Conservation (phyloP, 495 filamentous ascomycete genomes). For the Massariosphaeria phaeospora region DNA sequence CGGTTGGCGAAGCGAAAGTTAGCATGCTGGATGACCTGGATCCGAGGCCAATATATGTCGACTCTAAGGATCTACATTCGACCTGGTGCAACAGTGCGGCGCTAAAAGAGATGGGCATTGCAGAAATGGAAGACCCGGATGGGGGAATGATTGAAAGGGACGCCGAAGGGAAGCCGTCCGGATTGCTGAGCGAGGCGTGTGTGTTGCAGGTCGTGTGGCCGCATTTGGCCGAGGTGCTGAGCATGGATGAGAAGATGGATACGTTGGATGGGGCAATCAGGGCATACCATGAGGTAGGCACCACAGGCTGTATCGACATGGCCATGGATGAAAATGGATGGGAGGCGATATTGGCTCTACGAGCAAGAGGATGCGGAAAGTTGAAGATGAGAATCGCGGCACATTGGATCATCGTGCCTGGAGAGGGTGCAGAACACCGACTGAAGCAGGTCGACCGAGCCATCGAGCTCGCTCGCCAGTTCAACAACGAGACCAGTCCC, state of each 20-base stretch:
- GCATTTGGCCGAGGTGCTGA: constrained; percentile 49
- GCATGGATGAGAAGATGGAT: constrained; percentile 50
- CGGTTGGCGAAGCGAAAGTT: constrained; percentile 48
- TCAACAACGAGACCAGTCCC: constrained; percentile 46
- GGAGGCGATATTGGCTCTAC: constrained; percentile 46
- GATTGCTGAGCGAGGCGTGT: constrained; percentile 56
- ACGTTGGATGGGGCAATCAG: constrained; percentile 48
- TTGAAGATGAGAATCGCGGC: constrained; percentile 56
- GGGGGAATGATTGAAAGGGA: constrained; percentile 56
- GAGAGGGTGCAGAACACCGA: constrained; percentile 42
- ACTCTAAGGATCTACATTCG: constrained; percentile 59
- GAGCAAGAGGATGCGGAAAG: constrained; percentile 33
- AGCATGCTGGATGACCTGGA: constrained; percentile 51
- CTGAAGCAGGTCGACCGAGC: constrained; percentile 56
- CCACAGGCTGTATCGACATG: constrained; percentile 64
- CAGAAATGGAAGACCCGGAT: constrained; percentile 48
- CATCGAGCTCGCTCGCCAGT: constrained; percentile 49
- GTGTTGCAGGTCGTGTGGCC: constrained; percentile 56
- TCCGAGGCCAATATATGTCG: constrained; percentile 55
- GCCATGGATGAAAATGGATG: constrained; percentile 62
- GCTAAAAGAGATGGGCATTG: constrained; percentile 49
- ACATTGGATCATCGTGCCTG: constrained; percentile 58
- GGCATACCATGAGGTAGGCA: constrained; percentile 53
- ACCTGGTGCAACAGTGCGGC: constrained; percentile 58
- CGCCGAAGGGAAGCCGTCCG: constrained; percentile 48